Evolutionary conservation across 495 filamentous ascomycete species (phyloP).

Genomic region (Neurospora sp.): DNA sequence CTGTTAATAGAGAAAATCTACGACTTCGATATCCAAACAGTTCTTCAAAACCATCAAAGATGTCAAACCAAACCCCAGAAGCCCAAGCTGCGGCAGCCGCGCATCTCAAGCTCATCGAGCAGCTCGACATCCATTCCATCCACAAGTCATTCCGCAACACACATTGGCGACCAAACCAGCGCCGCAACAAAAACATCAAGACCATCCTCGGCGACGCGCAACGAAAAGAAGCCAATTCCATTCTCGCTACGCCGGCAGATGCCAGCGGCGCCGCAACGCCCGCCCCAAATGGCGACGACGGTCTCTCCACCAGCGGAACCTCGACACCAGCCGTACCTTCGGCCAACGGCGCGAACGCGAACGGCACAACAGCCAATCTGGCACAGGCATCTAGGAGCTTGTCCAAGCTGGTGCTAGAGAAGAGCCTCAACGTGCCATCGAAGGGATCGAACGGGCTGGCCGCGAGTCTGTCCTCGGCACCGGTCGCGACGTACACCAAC

Average conservation of each 20-base stretch:
- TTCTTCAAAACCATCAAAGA: constrained; percentile 11
- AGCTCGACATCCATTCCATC: constrained; percentile 75
- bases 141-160: constrained; percentile 81
- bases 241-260: constrained; percentile 70
- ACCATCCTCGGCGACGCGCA: constrained; percentile 86
- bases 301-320: constrained; percentile 44
- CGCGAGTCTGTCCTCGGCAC: constrained; percentile 39
- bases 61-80: constrained; percentile 22
- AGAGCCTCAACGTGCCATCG: constrained; percentile 28
- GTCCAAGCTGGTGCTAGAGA: constrained; percentile 76
- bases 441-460: constrained; percentile 21
- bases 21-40: not conserved
- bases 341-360: constrained; percentile 11
- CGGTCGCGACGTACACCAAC: constrained; percentile 83
- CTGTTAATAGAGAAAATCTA: not conserved
- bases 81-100: constrained; percentile 33
- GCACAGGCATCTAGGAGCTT: constrained; percentile 76
- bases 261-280: constrained; percentile 68
- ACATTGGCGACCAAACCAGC: constrained; percentile 80
- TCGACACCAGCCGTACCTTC: constrained; percentile 48
- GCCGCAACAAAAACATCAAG: constrained; percentile 97
- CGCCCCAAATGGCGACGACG: constrained; percentile 32
- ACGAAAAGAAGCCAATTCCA: constrained; percentile 62
- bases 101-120: constrained; percentile 58
- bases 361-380: constrained; percentile 45